Conservation (phyloP, 768 basidiomycete species). For the Clathrus columnatus region DNA sequence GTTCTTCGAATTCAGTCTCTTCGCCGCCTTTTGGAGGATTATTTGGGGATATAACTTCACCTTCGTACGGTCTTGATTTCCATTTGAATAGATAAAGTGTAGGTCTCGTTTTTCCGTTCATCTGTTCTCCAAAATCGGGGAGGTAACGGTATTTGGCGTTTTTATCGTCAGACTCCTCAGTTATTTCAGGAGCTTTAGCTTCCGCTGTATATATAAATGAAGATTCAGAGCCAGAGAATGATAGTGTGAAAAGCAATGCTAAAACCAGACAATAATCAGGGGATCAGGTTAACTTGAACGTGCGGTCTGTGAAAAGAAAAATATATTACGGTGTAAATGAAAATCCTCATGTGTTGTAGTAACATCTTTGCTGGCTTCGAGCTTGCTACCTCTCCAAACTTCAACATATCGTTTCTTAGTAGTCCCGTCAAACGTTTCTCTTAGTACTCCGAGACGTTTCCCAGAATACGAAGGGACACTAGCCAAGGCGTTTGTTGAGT, state of each 20-base stretch:
- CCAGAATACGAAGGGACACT: conserved; percentile 36
- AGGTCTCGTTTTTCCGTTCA: conserved; percentile 45
- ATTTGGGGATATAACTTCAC: neutral
- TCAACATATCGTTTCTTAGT: conserved; percentile 46
- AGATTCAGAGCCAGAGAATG: conserved; percentile 45
- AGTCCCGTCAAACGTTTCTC: conserved; percentile 23
- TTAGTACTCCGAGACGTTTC: conserved; percentile 37
- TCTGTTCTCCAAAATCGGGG: conserved; percentile 56
- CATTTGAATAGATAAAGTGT: conserved; percentile 39
- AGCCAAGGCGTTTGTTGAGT: conserved; percentile 29
- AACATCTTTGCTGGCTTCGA: conserved; percentile 45
- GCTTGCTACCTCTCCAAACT: conserved; percentile 39
- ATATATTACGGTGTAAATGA: conserved; percentile 46
- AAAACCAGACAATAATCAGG: neutral
- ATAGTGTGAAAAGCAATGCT: conserved; percentile 46
- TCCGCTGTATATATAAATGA: conserved; percentile 57
- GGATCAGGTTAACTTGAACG: neutral
- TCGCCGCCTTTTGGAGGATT: conserved; percentile 2
- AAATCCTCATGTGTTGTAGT: conserved; percentile 50
- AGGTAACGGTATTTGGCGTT: conserved; percentile 42
- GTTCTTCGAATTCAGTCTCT: conserved; percentile 10
- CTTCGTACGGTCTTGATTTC: neutral
- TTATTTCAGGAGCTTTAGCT: conserved; percentile 27
- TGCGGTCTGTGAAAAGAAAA: neutral
- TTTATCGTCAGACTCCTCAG: conserved; percentile 15